phyloP scores from a whole-genome alignment of 805 yeast species.

The Metschnikowia matae region DNA sequence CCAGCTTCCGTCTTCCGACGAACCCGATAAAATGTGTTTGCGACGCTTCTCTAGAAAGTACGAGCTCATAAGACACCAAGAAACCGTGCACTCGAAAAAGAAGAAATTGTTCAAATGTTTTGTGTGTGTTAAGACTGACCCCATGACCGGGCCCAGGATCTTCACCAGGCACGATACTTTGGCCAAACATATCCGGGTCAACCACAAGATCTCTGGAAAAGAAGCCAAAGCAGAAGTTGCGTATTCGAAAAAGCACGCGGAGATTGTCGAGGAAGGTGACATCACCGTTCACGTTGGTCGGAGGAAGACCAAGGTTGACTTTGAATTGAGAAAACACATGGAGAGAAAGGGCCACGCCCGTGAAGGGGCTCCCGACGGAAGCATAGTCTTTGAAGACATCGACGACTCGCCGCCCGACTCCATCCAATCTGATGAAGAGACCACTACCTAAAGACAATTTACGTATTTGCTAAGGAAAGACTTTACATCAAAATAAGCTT shows the following conservation, averaged over 20 bases:
- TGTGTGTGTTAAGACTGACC: constrained; percentile 72
- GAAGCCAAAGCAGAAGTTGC: constrained; percentile 48
- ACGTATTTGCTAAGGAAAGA: neutral
- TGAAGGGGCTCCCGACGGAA: constrained; percentile 16
- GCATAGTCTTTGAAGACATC: constrained; percentile 12
- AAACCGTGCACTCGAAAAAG: constrained; percentile 88
- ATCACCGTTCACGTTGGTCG: constrained; percentile 45
- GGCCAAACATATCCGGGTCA: constrained; percentile 72
- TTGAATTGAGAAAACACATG: constrained; percentile 44
- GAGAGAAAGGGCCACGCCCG: constrained; percentile 26
- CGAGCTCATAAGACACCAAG: constrained; percentile 92
- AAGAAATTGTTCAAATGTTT: constrained; percentile 83
- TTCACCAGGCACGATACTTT: constrained; percentile 93
- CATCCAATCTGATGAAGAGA: constrained; percentile 9
- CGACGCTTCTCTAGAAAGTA: constrained; percentile 60
- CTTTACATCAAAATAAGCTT: neutral
- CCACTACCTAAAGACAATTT: neutral
- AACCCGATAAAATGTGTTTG: constrained; percentile 36
- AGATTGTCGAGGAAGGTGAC: constrained; percentile 46
- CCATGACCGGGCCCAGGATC: constrained; percentile 59
- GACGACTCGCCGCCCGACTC: constrained; percentile 16
- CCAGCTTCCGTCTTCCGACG: constrained; percentile 43
- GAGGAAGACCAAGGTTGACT: constrained; percentile 43
- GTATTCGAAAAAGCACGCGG: constrained; percentile 42
- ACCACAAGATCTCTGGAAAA: constrained; percentile 43